Percentiles rank a stretch among this genome's conserved stretches.
These are phyloP conservation scores for Candida verbasci DNA, from an alignment of 805 yeast genomes.

Conservation along the genomic window DNA sequence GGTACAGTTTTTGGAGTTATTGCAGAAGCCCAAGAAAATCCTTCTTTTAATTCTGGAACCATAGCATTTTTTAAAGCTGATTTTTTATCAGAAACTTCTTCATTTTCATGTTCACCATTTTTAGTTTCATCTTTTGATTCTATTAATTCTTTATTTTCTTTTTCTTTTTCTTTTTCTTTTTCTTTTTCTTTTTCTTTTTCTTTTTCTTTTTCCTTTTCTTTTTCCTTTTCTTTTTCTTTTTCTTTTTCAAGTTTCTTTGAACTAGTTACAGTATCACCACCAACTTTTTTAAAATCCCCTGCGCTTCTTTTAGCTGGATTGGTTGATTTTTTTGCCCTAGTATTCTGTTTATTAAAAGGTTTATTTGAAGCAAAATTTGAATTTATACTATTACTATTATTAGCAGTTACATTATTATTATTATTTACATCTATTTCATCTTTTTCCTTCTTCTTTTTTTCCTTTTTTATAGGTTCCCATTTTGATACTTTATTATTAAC, in stretches of 20 bases:
- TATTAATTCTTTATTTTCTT: conserved; percentile 6
- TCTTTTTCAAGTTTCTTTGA: no score
- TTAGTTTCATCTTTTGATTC: conserved; percentile 11
- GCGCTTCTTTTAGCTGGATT: conserved; percentile 31
- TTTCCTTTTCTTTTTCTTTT: no score
- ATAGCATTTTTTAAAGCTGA: conserved; percentile 33
- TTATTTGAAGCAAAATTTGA: conserved; percentile 9
- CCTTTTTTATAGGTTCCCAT: conserved; percentile 91
- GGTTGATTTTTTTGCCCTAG: not conserved
- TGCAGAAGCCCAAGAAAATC: conserved; percentile 65
- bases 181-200: conserved; percentile 11
- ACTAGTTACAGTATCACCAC: no score
- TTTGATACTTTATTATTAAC: conserved; percentile 84
- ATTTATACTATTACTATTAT: conserved; percentile 10
- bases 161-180: conserved; percentile 1
- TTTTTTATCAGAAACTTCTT: conserved; percentile 15
- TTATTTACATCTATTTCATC: conserved; percentile 12
- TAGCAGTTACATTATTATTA: conserved; percentile 13
- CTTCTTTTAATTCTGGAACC: conserved; percentile 44
- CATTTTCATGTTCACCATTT: conserved; percentile 12
- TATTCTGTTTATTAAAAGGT: not conserved
- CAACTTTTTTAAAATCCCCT: no score
- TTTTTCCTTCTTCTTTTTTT: conserved; percentile 42
- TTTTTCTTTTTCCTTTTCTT: conserved; percentile 22
- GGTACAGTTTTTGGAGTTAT: conserved; percentile 50